phyloP scores from a whole-genome alignment of 2,329 filamentous ascomycete species.

The Alternaria brassicae region DNA sequence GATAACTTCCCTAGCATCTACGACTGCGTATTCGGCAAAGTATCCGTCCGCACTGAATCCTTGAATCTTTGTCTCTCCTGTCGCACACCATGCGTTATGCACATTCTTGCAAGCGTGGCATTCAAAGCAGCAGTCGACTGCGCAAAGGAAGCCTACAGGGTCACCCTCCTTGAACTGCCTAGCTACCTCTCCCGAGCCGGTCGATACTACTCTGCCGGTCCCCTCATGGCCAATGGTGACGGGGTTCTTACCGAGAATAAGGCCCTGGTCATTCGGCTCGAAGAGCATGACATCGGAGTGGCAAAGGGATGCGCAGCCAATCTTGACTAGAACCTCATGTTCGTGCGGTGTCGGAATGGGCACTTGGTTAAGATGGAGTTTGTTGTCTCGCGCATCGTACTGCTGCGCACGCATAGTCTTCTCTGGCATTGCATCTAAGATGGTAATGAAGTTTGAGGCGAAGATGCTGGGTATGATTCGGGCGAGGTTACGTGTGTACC shows the following conservation, averaged over 20 bases:
- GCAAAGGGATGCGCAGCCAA: slow-evolving; percentile 51
- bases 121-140: slow-evolving; percentile 45
- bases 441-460: background rate
- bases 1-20: slow-evolving; percentile 40
- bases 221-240: slow-evolving; percentile 47
- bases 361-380: slow-evolving; percentile 54
- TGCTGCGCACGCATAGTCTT: slow-evolving; percentile 41
- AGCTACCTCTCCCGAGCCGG: slow-evolving; percentile 33
- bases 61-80: slow-evolving; percentile 41
- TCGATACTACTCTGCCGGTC: slow-evolving; percentile 35
- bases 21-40: slow-evolving; percentile 42
- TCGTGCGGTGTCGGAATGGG: slow-evolving; percentile 53
- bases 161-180: slow-evolving; percentile 42
- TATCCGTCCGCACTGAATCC: slow-evolving; percentile 40
- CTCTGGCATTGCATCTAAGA: slow-evolving; percentile 23
- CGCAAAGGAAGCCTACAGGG: slow-evolving; percentile 43
- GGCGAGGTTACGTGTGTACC: background rate
- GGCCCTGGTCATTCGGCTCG: slow-evolving; percentile 45
- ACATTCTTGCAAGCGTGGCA: slow-evolving; percentile 40
- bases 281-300: slow-evolving; percentile 52
- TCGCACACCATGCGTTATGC: slow-evolving; percentile 40
- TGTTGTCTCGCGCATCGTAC: slow-evolving; percentile 46
- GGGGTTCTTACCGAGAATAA: slow-evolving; percentile 41
- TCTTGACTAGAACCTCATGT: slow-evolving; percentile 53
- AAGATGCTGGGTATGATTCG: background rate